Evolutionary conservation across 768 basidiomycete species (phyloP).

Genomic region (Leucosporidium scottii): DNA sequence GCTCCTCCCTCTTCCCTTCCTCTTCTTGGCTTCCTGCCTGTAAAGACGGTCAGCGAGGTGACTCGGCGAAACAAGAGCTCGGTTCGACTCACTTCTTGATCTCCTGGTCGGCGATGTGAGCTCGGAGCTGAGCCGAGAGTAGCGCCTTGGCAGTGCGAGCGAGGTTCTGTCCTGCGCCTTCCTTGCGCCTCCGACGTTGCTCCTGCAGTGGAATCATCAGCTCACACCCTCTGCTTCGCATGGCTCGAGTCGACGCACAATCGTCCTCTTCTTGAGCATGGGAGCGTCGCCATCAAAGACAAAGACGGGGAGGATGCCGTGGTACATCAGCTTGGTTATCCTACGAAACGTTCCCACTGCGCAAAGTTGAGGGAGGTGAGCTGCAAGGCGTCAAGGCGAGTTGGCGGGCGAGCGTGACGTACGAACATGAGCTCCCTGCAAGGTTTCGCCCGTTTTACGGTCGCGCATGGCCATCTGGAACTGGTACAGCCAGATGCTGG

Average conservation of each 20-base stretch:
- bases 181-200: constrained; percentile 83
- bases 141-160: constrained; percentile 81
- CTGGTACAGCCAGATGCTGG: constrained; percentile 99
- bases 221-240: constrained; percentile 6
- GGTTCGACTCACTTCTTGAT: constrained; percentile 40
- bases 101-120: constrained; percentile 67
- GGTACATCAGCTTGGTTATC: constrained; percentile 89
- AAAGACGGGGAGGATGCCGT: constrained; percentile 96
- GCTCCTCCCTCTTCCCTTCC: not conserved
- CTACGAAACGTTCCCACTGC: constrained; percentile 48
- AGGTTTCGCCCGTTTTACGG: constrained; percentile 72
- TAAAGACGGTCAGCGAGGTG: not conserved
- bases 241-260: constrained; percentile 52
- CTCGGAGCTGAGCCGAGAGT: constrained; percentile 84
- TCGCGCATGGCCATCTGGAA: constrained; percentile 99
- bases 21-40: not conserved
- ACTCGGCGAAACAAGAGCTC: not conserved
- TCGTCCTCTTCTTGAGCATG: constrained; percentile 73
- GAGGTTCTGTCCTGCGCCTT: constrained; percentile 78
- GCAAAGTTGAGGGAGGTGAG: not conserved
- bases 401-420: constrained; percentile 61
- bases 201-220: constrained; percentile 48
- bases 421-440: constrained; percentile 81
- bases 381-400: not conserved
- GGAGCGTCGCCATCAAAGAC: constrained; percentile 98